A percentile compares a stretch with the other conserved stretches of the same genome.
Evolutionary conservation across 768 basidiomycete species (phyloP).

Genomic region (Leccinum barrowsii): DNA sequence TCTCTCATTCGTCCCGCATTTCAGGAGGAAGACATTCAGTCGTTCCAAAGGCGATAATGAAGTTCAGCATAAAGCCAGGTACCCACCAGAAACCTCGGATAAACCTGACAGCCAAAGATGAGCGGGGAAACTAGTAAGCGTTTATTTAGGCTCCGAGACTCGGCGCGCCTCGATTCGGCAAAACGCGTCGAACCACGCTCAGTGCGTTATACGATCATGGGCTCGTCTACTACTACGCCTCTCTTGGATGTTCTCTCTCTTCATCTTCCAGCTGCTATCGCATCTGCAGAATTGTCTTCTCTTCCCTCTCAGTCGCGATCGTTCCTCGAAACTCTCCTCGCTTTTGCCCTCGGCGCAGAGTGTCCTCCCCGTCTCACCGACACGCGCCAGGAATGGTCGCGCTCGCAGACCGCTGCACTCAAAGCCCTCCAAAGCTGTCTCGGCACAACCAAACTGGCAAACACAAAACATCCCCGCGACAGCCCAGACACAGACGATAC

Average conservation of each 20-base stretch:
- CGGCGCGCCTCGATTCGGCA: no score
- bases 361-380: constrained; percentile 18
- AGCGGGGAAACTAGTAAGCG: no score
- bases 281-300: constrained; percentile 3
- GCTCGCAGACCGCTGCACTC: constrained; percentile 20
- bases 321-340: constrained; percentile 24
- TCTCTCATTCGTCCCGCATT: no score
- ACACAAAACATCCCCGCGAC: constrained; percentile 26
- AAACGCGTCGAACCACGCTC: no score
- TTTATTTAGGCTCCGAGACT: no score
- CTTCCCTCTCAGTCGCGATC: constrained; percentile 1
- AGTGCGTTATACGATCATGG: constrained; percentile 4
- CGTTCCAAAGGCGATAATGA: no score
- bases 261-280: constrained; percentile 18
- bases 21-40: no score
- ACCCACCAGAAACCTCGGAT: no score
- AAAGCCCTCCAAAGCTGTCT: constrained; percentile 18
- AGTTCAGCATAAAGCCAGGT: no score
- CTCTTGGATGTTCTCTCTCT: constrained; percentile 21
- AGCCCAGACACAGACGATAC: constrained; percentile 9
- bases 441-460: not conserved
- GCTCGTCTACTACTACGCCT: constrained; percentile 16
- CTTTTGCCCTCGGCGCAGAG: constrained; percentile 29
- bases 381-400: constrained; percentile 22
- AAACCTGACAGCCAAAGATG: no score